phyloP scores from a whole-genome alignment of 129 eudicot genomes.

The Arctium lappa region DNA sequence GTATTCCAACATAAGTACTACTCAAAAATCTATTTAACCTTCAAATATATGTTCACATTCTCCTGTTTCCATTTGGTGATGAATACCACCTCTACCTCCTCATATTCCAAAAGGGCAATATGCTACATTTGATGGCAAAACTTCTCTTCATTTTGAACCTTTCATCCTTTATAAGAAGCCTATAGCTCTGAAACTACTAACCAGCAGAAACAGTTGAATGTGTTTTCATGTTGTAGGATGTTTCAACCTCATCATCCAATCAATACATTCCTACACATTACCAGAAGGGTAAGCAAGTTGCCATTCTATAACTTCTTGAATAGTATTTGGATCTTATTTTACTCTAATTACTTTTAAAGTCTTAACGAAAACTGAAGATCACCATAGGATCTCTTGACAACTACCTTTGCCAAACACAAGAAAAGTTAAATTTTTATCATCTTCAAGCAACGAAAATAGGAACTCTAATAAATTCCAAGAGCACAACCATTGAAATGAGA shows the following conservation, averaged over 20 bases:
- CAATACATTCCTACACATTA: conserved; percentile 59
- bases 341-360: too few species aligned
- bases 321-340: too few species aligned
- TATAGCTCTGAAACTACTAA: neutral
- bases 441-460: too few species aligned
- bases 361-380: too few species aligned
- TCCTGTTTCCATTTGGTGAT: neutral
- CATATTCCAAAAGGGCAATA: too few species aligned
- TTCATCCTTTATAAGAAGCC: neutral
- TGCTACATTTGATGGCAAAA: neutral
- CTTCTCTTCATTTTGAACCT: neutral
- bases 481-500: too few species aligned
- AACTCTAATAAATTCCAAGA: too few species aligned
- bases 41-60: neutral
- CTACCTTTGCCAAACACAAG: too few species aligned
- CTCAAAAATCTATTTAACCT: neutral
- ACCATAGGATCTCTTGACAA: too few species aligned
- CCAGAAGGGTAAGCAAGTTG: conserved; percentile 85
- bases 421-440: too few species aligned
- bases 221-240: conserved; percentile 29
- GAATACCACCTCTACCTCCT: neutral
- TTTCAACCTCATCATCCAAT: conserved; percentile 64
- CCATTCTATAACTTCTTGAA: conserved; percentile 63
- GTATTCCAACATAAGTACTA: neutral
- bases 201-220: neutral